Base-by-base conservation (phyloP, 441 rosid species). In the Adansonia rubrostipa region DNA sequence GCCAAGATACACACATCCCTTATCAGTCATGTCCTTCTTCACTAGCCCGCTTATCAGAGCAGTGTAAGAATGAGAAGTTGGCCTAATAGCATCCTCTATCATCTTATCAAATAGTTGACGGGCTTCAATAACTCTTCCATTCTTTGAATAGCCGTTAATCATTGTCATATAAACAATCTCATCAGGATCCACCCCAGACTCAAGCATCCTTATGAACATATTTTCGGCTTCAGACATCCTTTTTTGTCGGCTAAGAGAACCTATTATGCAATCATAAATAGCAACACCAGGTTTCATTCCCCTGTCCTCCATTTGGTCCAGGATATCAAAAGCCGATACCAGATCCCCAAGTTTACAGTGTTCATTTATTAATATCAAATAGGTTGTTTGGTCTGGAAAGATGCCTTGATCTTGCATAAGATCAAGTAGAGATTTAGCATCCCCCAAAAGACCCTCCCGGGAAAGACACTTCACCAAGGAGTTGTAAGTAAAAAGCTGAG, bases 141-240 rank as follows among this genome's bases (percentile, higher is more conserved):
- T 82, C 77, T 73, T 85, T 3, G 81, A 82, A 76, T 88, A 92
- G 50, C 86, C 89, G 82, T 86, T 88, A 75, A 89, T 88, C 96
- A 92, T 87, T 42, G 87, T 86, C 88, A 76, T 81, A 84, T 88
- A 92, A 72, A 84, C 60, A 77, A 82, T 78, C 82, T 88, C 96
- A 82, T 90, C 92, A 42, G 92, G 92, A 79, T 88, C 88, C 68
- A 88, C 83, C 71, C 94, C 91, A n/a, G 84, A 79, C 76, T 86
- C 86, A 48, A 85, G 83, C 93, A 92, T 92, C 85, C 84, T 86
- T 53, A 68, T 77, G 79, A 92, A 91, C 73, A 81, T 75, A 73
- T 84, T 81, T 88, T 86, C 89, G 0, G 95, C 97, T 78, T 87
- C 87, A 61, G n/a, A 68, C 78, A 89, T 71, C 82, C 77, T 84